Base-by-base conservation (phyloP, 2,329 filamentous ascomycete species). In the Colletotrichum limetticola region DNA sequence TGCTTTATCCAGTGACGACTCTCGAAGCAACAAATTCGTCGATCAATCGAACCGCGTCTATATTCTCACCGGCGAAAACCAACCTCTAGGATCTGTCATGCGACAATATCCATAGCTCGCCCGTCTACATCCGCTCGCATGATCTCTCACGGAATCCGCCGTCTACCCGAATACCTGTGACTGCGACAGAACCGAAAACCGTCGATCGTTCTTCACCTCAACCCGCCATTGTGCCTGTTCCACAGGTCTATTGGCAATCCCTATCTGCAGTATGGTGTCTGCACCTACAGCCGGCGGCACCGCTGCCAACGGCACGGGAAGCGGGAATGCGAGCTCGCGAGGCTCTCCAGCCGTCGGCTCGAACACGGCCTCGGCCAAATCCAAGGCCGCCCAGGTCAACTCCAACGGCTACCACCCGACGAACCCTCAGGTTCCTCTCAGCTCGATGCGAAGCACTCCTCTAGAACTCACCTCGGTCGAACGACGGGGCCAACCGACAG, bases 391-490 rank as follows among this genome's bases (percentile, higher is more conserved):
- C n/a, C 87, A 86, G 74, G 82, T 88, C 77, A 87, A 87, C 78
- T 84, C 87, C 61, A 89, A 90, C 77, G 86, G 86, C 74, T 86
- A 87, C 69, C 86, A 89, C 74, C 85, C 87, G 11, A 77, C 84
- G 42, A 89, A 89, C 71, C 81, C 86, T 4, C 86, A 86, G 62
- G 81, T 83, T 53, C 86, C 88, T 14, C 83, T 91, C 52, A 91
- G 89, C 77, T 86, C 88, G 37, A 85, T 91, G 84, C 83, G 83
- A 53, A 91, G 88, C 76, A 74, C 85, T 71, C 91, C 95, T 59
- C 86, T 99, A 74, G 95, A 98, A 79, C 85, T 98, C 77, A 91
- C 91, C 63, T 97, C 95, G 1, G 97, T 99, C 74, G 97, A 98
- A 86, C 93, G 96, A 79, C 92, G 95, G 82, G 95, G 95, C 65